Evolutionary conservation across 1,284 basidiomycete species (phyloP).

Genomic region (Malassezia japonica): DNA sequence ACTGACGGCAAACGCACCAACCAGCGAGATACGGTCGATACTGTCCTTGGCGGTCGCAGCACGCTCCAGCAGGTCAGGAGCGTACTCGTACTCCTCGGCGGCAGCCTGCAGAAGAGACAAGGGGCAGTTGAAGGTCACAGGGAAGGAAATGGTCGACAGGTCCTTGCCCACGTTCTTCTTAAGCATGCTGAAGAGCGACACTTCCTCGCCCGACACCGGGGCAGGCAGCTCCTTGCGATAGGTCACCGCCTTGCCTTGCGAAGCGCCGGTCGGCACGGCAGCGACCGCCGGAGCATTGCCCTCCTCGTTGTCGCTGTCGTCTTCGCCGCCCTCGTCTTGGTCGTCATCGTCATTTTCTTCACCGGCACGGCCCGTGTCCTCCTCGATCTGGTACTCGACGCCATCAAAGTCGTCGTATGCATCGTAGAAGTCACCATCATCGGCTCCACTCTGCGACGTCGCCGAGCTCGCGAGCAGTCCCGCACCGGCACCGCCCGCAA

Average conservation of each 20-base stretch:
- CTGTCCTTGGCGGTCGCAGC: constrained; percentile 34
- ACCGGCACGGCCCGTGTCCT: constrained; percentile 25
- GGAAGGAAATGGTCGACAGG: constrained; percentile 47
- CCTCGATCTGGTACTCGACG: constrained; percentile 16
- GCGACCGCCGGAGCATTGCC: not conserved
- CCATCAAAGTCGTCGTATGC: constrained; percentile 21
- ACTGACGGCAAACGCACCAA: constrained; percentile 41
- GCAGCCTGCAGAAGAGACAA: constrained; percentile 43
- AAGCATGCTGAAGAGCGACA: constrained; percentile 71
- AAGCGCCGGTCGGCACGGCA: too few species aligned
- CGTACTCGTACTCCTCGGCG: constrained; percentile 48
- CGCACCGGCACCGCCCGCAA: not conserved
- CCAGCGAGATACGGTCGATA: constrained; percentile 37
- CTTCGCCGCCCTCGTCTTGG: constrained; percentile 27
- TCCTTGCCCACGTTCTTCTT: constrained; percentile 68
- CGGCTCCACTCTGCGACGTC: not conserved
- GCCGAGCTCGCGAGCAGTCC: too few species aligned
- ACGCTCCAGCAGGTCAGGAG: constrained; percentile 39
- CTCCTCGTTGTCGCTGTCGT: constrained; percentile 33
- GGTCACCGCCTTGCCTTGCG: constrained; percentile 16
- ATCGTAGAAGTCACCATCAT: constrained; percentile 33
- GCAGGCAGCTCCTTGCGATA: constrained; percentile 55
- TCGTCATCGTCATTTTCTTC: constrained; percentile 15
- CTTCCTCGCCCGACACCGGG: constrained; percentile 62
- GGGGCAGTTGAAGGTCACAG: constrained; percentile 48